Evolutionary conservation across 2,329 filamentous ascomycete species (phyloP), one percentile per base, ranked within the genome.

Genomic region (Alternaria gaisen): DNA sequence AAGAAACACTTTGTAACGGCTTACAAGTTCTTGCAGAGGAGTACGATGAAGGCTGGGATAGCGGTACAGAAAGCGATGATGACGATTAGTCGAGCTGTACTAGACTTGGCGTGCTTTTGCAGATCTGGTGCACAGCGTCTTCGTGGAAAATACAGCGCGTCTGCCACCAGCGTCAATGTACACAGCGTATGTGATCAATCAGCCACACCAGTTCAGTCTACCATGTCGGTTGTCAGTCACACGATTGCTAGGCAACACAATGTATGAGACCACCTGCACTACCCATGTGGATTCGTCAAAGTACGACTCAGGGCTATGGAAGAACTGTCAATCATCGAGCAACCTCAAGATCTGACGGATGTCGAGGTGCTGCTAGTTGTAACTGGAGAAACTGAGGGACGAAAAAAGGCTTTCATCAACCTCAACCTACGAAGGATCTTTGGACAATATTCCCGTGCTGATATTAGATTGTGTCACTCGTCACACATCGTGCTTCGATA

Each of bases 1-100:
- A 94, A 42, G 95, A 99, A 79, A 83, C 84, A 3, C 83, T 98
- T n/a, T 87, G 88, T 46, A 95, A 97, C 73, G 89, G 91, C 12
- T 83, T 99, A 40, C 88, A 91, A 24, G 90, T 91, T 61, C 89
- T 98, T 71, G 90, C 91, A 1, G 94, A 97, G 72, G 91, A 91
- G 61, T 98, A 97, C 76, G 89, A 92, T 68, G 92, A 95, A 63
- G 93, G 93, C 1, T 97, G 92, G 91, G 89, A 88, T 12, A 93
- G 90, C 71, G 92, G 89, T 40, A 59, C 65, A 32, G 75, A 77
- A 43, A 91, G 92, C 68, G 85, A 88, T 9, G 89, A 87, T 20
- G 88, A 92, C 59, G 90, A 92, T 48, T 82, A 67, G 66, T 48
- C 26, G 53, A 36, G 20, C 32, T 24, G 22, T 18, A 18, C 12